A percentile compares a stretch with the other conserved stretches of the same genome.
Evolutionary conservation across 1,139 yeast species (phyloP).

Genomic region (Lodderomyces metapsilosis): DNA sequence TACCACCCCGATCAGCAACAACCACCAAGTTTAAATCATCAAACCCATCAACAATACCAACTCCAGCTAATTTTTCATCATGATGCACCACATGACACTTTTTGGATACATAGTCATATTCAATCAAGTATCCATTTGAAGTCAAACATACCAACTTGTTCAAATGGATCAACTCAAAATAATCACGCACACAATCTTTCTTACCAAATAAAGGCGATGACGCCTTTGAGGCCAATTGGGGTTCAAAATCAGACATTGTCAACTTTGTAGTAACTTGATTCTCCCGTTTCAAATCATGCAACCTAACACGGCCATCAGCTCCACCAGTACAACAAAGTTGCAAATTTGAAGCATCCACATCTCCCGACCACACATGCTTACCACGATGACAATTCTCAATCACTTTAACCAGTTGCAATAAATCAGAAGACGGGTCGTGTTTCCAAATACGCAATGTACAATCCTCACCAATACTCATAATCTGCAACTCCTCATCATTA

Average conservation of each 20-base stretch:
- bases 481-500: conserved; percentile 29
- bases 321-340: conserved; percentile 74
- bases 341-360: conserved; percentile 42
- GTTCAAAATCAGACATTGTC: conserved; percentile 30
- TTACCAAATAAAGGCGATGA: conserved; percentile 29
- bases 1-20: conserved; percentile 55
- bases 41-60: conserved; percentile 53
- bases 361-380: conserved; percentile 86
- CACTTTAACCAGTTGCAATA: conserved; percentile 31
- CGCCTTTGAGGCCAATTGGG: conserved; percentile 18
- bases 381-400: conserved; percentile 70
- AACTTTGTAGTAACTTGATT: conserved; percentile 18
- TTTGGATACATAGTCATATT: conserved; percentile 19
- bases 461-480: conserved; percentile 82
- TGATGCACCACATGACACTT: conserved; percentile 33
- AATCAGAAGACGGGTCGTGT: conserved; percentile 24
- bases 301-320: conserved; percentile 77
- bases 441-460: conserved; percentile 84
- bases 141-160: conserved; percentile 55
- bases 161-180: conserved; percentile 38
- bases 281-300: conserved; percentile 47
- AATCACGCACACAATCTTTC: conserved; percentile 65
- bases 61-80: conserved; percentile 34
- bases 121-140: conserved; percentile 56
- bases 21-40: conserved; percentile 36